Conservation (phyloP, 202 grass and related monocot genomes). For the Hordeum pubiflorum region DNA sequence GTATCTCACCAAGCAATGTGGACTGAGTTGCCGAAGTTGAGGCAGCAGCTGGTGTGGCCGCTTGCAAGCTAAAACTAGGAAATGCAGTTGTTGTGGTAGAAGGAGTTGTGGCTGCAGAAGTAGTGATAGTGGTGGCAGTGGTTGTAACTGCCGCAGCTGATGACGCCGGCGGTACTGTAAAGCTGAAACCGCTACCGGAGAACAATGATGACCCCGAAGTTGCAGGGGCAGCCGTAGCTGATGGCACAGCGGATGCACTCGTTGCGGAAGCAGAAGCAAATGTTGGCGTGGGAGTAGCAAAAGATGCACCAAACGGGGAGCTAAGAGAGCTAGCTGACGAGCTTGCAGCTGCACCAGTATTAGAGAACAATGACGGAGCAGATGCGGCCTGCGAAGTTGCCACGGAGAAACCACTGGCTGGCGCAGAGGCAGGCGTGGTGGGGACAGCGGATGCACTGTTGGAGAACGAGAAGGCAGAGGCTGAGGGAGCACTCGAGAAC, state of each 20-base stretch:
- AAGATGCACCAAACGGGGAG: slow-evolving; percentile 38
- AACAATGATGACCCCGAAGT: slow-evolving; percentile 43
- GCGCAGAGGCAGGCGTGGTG: slow-evolving; percentile 5
- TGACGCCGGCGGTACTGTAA: slow-evolving; percentile 22
- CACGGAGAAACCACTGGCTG: slow-evolving; percentile 43
- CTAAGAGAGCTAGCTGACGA: slow-evolving; percentile 23
- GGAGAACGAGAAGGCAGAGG: slow-evolving; percentile 35
- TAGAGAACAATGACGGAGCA: slow-evolving; percentile 34
- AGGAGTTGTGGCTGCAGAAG: slow-evolving; percentile 28
- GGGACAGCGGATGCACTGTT: slow-evolving; percentile 26
- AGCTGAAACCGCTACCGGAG: slow-evolving; percentile 30
- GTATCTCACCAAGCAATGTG: slow-evolving; percentile 47
- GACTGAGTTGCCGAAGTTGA: slow-evolving; percentile 19
- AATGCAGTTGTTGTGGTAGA: slow-evolving; percentile 36
- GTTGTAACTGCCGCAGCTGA: slow-evolving; percentile 27
- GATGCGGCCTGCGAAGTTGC: slow-evolving; percentile 39
- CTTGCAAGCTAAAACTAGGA: slow-evolving; percentile 45
- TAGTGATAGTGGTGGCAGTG: slow-evolving; percentile 35
- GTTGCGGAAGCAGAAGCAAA: slow-evolving; percentile 40
- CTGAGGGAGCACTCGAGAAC: slow-evolving; percentile 30
- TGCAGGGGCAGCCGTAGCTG: slow-evolving; percentile 34
- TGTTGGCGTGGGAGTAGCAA: slow-evolving; percentile 35
- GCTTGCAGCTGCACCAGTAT: slow-evolving; percentile 26
- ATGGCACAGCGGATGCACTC: slow-evolving; percentile 27
- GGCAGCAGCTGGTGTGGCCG: slow-evolving; percentile 36